phyloP scores from a whole-genome alignment of 2,329 filamentous ascomycete genomes.

The Colletotrichum musicola region DNA sequence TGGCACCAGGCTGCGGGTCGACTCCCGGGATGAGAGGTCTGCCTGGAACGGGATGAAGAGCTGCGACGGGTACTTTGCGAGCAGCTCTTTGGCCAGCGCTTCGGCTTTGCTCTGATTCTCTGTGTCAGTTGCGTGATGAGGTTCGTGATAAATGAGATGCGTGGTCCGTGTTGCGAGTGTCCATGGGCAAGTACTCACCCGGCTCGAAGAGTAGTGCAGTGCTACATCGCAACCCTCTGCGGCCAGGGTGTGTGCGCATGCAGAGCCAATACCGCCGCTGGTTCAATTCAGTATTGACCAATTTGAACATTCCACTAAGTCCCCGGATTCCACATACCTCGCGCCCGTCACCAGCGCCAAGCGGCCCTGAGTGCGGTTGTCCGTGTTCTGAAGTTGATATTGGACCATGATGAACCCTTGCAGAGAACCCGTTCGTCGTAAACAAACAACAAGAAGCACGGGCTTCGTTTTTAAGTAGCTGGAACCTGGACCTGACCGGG shows the following conservation, averaged over 20 bases:
- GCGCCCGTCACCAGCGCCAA: conserved; percentile 51
- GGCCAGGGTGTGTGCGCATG: conserved; percentile 48
- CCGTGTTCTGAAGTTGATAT: conserved; percentile 40
- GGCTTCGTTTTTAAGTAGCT: conserved; percentile 7
- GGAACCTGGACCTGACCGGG: not conserved
- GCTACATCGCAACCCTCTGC: conserved; percentile 52
- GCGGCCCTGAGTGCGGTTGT: conserved; percentile 45
- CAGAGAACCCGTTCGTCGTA: not conserved
- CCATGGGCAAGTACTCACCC: conserved; percentile 38
- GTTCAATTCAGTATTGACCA: not conserved
- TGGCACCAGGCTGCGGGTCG: conserved; percentile 43
- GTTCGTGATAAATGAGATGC: not conserved
- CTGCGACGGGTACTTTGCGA: conserved; percentile 43
- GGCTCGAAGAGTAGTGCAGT: conserved; percentile 50
- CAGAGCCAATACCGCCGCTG: conserved; percentile 52
- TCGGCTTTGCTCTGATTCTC: conserved; percentile 47
- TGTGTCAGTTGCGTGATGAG: conserved; percentile 7
- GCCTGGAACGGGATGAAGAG: conserved; percentile 45
- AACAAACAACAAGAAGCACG: conserved; percentile 1
- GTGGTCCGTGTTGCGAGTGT: conserved; percentile 13
- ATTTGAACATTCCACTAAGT: not conserved
- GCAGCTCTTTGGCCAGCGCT: conserved; percentile 45
- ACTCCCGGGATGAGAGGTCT: conserved; percentile 46
- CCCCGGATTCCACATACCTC: conserved; percentile 41
- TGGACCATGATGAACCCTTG: conserved; percentile 30